Conservation (phyloP, 768 basidiomycete species). For the Russula earlei region DNA sequence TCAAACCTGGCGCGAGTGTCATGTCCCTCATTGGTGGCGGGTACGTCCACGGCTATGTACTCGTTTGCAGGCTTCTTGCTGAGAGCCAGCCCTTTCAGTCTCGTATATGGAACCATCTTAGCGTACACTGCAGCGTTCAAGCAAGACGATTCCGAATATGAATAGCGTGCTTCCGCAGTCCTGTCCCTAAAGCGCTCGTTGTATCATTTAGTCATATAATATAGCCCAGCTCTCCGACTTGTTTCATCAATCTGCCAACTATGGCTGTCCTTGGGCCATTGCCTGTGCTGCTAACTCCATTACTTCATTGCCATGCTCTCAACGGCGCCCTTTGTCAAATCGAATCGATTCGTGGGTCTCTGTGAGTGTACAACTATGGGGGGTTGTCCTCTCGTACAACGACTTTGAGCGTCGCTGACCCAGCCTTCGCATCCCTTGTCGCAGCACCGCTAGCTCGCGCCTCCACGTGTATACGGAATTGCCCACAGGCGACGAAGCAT, state of each 20-base stretch:
- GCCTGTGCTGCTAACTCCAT: not conserved
- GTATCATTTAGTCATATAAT: slow-evolving; percentile 2
- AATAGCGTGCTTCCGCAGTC: slow-evolving; percentile 28
- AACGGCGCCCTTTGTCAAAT: not conserved
- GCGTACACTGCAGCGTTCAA: slow-evolving; percentile 79
- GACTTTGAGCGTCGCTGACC: slow-evolving; percentile 36
- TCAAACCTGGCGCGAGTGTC: slow-evolving; percentile 70
- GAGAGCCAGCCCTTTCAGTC: slow-evolving; percentile 29
- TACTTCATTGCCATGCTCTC: not conserved
- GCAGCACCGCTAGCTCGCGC: slow-evolving; percentile 24
- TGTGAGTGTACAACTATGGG: not conserved
- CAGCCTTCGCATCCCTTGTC: slow-evolving; percentile 19
- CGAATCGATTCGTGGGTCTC: not conserved
- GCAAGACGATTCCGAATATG: slow-evolving; percentile 76
- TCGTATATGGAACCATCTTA: slow-evolving; percentile 87
- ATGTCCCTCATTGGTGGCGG: slow-evolving; percentile 96
- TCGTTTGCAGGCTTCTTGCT: not conserved
- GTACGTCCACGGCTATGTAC: slow-evolving; percentile 34
- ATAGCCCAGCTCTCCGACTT: not conserved
- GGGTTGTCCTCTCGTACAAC: slow-evolving; percentile 23
- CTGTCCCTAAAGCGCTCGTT: not conserved
- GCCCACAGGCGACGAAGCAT: slow-evolving; percentile 65
- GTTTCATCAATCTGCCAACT: not conserved
- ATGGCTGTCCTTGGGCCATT: not conserved
- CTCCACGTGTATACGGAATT: slow-evolving; percentile 42